Percentiles rank a stretch among this genome's conserved stretches.
These are phyloP conservation scores for Lipomyces chichibuensis DNA, from an alignment of 805 yeast species.

Conservation along the genomic window DNA sequence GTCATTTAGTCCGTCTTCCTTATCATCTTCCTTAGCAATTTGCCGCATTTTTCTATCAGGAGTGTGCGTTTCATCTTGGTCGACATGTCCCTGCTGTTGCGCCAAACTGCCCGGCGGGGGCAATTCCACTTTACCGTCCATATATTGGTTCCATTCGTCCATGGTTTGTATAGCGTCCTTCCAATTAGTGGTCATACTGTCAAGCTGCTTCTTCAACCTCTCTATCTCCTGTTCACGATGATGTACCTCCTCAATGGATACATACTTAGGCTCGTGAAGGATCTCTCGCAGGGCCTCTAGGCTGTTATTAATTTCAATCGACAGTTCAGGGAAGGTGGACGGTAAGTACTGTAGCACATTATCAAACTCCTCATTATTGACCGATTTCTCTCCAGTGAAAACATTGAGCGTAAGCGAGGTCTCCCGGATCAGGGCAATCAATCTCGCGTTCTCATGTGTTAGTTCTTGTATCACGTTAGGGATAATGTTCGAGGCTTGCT, in stretches of 20 bases:
- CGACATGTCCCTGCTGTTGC: background rate
- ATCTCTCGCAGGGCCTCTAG: conserved; percentile 31
- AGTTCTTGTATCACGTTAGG: conserved; percentile 30
- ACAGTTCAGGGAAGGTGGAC: conserved; percentile 27
- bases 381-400: conserved; percentile 30
- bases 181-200: conserved; percentile 38
- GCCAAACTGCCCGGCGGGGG: background rate
- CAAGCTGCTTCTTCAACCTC: conserved; percentile 35
- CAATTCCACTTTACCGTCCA: conserved; percentile 15
- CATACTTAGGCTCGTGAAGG: conserved; percentile 27
- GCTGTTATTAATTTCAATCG: conserved; percentile 33
- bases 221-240: conserved; percentile 30
- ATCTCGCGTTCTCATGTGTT: conserved; percentile 28
- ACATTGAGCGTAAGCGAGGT: conserved; percentile 29
- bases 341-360: conserved; percentile 26
- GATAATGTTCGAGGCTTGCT: conserved; percentile 15
- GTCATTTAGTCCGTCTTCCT: background rate
- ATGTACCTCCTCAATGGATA: conserved; percentile 28
- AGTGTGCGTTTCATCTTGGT: background rate
- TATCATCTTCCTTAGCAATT: background rate
- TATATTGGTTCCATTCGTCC: conserved; percentile 40
- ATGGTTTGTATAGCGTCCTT: conserved; percentile 39
- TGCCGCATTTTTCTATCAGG: conserved; percentile 2
- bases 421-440: conserved; percentile 31
- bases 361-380: conserved; percentile 19